Percentiles rank a stretch among this genome's conserved stretches.
Conservation (phyloP, 2,329 filamentous ascomycete genomes). For the Aspergillus uvarum region DNA sequence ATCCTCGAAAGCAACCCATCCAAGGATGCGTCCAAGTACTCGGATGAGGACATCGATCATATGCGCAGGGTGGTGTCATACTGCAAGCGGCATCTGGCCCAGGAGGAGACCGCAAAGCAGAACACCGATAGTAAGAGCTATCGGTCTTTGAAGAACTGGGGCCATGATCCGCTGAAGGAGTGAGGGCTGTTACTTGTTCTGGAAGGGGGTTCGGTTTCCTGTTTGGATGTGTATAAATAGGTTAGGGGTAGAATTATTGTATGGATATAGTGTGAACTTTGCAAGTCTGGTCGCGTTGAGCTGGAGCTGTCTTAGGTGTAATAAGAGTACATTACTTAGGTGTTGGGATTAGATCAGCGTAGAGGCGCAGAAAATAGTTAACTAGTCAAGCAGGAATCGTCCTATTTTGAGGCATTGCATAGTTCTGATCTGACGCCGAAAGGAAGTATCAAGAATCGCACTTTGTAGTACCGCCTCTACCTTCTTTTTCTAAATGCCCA, state of each 20-base stretch:
- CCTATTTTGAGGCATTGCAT: background rate
- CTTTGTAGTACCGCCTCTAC: background rate
- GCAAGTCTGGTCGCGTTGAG: background rate
- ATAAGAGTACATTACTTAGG: background rate
- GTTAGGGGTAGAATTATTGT: background rate
- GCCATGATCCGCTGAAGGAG: slow-evolving; percentile 54
- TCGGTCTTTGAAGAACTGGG: slow-evolving; percentile 64
- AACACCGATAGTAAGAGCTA: slow-evolving; percentile 58
- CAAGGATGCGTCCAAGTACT: slow-evolving; percentile 58
- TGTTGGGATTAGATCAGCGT: background rate
- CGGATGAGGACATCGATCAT: slow-evolving; percentile 57
- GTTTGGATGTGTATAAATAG: background rate
- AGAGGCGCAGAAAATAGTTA: background rate
- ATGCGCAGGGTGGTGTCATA: slow-evolving; percentile 66
- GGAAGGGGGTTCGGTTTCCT: background rate
- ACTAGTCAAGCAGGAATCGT: background rate
- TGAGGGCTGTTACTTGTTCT: background rate
- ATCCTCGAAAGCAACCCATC: slow-evolving; percentile 63
- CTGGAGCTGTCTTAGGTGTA: background rate
- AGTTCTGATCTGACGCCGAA: background rate
- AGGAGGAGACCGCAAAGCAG: slow-evolving; percentile 59
- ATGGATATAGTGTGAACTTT: background rate
- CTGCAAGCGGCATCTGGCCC: slow-evolving; percentile 65
- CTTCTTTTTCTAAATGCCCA: no score
- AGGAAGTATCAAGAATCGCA: background rate